phyloP scores from a whole-genome alignment of 371 early-diverging fungal species.

The Saksenaea oblongispora region DNA sequence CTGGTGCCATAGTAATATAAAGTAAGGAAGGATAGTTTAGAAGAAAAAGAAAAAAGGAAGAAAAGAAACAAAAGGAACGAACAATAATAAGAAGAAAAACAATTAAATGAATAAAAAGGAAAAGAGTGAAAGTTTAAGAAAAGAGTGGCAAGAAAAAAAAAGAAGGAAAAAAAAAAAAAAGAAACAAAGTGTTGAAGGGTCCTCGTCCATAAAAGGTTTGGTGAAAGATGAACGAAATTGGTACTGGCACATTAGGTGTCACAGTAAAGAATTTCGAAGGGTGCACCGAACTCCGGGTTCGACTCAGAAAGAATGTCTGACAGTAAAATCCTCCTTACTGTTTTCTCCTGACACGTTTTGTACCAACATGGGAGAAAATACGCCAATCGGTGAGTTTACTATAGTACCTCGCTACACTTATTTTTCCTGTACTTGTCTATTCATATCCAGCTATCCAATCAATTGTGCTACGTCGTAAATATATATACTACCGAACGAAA shows the following conservation, averaged over 20 bases:
- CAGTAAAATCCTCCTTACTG: neutral
- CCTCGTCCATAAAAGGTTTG: neutral
- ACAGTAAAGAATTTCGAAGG: neutral
- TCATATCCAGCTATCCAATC: too few species aligned
- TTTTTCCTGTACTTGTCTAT: too few species aligned
- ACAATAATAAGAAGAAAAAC: too few species aligned
- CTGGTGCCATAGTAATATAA: neutral
- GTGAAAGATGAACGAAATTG: neutral
- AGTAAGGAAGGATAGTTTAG: neutral
- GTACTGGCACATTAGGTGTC: neutral
- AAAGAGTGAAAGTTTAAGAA: neutral
- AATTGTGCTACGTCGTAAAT: too few species aligned
- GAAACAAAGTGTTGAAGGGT: neutral
- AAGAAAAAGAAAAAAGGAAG: slow-evolving; percentile 13
- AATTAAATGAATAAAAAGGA: slow-evolving; percentile 5
- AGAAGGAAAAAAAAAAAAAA: slow-evolving; percentile 3
- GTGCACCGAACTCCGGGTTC: neutral
- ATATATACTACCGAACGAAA: too few species aligned
- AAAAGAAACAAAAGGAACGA: too few species aligned
- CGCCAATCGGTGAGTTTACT: too few species aligned
- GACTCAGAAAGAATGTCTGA: neutral
- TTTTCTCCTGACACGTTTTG: neutral
- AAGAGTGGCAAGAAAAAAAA: neutral
- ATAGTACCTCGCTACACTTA: too few species aligned
- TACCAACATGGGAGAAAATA: too few species aligned